phyloP scores from a whole-genome alignment of 2,329 filamentous ascomycete genomes.

The Penicillium sp. region DNA sequence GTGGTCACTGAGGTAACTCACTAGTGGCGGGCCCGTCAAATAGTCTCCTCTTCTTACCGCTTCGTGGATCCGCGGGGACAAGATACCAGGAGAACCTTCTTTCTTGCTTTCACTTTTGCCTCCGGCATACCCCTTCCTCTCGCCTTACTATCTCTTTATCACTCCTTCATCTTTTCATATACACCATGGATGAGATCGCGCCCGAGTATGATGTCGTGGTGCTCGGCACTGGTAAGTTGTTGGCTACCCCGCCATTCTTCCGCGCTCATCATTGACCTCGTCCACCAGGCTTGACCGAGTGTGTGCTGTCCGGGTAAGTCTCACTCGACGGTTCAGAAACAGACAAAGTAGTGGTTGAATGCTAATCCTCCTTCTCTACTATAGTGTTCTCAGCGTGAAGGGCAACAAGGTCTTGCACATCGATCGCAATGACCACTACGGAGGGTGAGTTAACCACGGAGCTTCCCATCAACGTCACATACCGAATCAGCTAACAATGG shows the following conservation, averaged over 20 bases:
- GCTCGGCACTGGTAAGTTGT: constrained; percentile 83
- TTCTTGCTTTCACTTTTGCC: constrained; percentile 19
- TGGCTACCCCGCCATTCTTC: constrained; percentile 38
- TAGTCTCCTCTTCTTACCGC: constrained; percentile 29
- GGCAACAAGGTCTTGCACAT: constrained; percentile 99
- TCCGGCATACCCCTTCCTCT: constrained; percentile 15
- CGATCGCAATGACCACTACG: constrained; percentile 97
- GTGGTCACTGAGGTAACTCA: constrained; percentile 19
- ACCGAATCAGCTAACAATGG: constrained; percentile 31
- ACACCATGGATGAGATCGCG: constrained; percentile 93
- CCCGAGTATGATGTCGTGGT: constrained; percentile 99
- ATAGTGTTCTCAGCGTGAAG: constrained; percentile 92
- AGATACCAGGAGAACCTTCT: constrained; percentile 23
- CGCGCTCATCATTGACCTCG: constrained; percentile 31
- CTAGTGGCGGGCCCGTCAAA: constrained; percentile 30
- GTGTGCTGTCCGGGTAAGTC: constrained; percentile 91
- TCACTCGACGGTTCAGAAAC: constrained; percentile 1
- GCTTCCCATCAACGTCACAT: constrained; percentile 19
- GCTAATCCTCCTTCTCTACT: constrained; percentile 22
- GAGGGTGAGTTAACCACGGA: constrained; percentile 67
- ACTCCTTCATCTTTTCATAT: constrained; percentile 14
- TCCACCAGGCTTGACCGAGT: constrained; percentile 85
- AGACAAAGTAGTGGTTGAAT: constrained; percentile 25
- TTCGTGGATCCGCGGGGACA: constrained; percentile 32
- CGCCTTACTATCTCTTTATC: constrained; percentile 15